phyloP scores from a whole-genome alignment of 768 basidiomycete species.

The Cystoderma amianthinum region DNA sequence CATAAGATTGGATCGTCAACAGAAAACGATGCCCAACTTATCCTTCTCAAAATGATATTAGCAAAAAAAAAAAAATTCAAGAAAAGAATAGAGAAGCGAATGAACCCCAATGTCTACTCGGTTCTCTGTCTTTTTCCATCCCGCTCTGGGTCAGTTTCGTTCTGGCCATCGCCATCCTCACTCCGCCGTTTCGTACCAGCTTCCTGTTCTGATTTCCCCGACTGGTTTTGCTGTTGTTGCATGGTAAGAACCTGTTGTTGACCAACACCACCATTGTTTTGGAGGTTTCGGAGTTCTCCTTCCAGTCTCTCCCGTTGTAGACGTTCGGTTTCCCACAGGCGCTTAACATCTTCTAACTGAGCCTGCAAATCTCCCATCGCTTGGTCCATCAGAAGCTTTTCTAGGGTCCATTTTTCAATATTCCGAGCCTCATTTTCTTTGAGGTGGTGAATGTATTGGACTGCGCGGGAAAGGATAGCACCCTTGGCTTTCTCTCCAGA shows the following conservation, averaged over 20 bases:
- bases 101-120: conserved; percentile 16
- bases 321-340: conserved; percentile 79
- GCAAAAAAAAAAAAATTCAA: too few relatives aligned
- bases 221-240: conserved; percentile 8
- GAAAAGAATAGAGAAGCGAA: too few relatives aligned
- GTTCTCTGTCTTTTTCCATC: conserved; percentile 35
- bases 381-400: conserved; percentile 89
- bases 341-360: conserved; percentile 75
- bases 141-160: conserved; percentile 19
- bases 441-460: conserved; percentile 87
- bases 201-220: conserved; percentile 3
- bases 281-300: conserved; percentile 54
- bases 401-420: conserved; percentile 90
- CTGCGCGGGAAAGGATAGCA: conserved; percentile 80
- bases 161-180: conserved; percentile 8
- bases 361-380: conserved; percentile 83
- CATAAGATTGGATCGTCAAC: too few relatives aligned
- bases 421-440: conserved; percentile 88
- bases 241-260: conserved; percentile 5
- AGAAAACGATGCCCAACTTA: too few relatives aligned
- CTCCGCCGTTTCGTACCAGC: conserved; percentile 27
- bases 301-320: conserved; percentile 51
- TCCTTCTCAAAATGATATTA: too few relatives aligned
- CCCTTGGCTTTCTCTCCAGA: conserved; percentile 88
- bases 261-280: conserved; percentile 22